phyloP scores from a whole-genome alignment of 2,329 filamentous ascomycete species.

The Fusarium guadeloupense region DNA sequence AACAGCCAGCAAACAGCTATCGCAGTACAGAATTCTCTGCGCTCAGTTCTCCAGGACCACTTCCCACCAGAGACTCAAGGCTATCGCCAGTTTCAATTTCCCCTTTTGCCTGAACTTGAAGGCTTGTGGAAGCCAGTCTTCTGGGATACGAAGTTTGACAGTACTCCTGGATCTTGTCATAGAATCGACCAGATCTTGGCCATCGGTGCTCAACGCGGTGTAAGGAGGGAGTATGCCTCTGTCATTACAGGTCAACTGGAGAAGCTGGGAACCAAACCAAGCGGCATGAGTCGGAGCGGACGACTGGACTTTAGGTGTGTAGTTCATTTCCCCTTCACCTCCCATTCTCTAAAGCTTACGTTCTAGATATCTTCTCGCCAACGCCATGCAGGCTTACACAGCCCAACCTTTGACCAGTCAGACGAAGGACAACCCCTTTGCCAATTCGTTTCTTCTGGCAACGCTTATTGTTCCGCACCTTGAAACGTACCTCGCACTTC shows the following conservation, averaged over 20 bases:
- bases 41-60: conserved; percentile 60
- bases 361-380: conserved; percentile 66
- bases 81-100: conserved; percentile 59
- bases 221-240: conserved; percentile 60
- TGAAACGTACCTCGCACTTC: conserved; percentile 65
- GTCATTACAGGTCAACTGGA: conserved; percentile 63
- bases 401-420: conserved; percentile 61
- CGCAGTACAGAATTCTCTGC: conserved; percentile 65
- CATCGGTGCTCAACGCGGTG: conserved; percentile 65
- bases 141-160: conserved; percentile 47
- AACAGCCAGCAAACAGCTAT: conserved; percentile 58
- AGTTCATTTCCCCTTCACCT: not conserved
- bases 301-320: conserved; percentile 67
- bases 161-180: conserved; percentile 46
- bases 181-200: conserved; percentile 68
- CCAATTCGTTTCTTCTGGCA: conserved; percentile 63
- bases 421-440: conserved; percentile 63
- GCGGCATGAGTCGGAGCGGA: conserved; percentile 61
- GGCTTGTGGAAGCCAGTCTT: conserved; percentile 65
- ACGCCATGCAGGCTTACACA: conserved; percentile 67
- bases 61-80: conserved; percentile 59
- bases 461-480: conserved; percentile 68
- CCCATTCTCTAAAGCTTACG: conserved; percentile 8
- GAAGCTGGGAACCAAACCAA: conserved; percentile 61
- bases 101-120: conserved; percentile 59